Evolutionary conservation across 2,329 filamentous ascomycete genomes (phyloP), one percentile per base, ranked within the genome.

Genomic region (Hypoxylon sp.): DNA sequence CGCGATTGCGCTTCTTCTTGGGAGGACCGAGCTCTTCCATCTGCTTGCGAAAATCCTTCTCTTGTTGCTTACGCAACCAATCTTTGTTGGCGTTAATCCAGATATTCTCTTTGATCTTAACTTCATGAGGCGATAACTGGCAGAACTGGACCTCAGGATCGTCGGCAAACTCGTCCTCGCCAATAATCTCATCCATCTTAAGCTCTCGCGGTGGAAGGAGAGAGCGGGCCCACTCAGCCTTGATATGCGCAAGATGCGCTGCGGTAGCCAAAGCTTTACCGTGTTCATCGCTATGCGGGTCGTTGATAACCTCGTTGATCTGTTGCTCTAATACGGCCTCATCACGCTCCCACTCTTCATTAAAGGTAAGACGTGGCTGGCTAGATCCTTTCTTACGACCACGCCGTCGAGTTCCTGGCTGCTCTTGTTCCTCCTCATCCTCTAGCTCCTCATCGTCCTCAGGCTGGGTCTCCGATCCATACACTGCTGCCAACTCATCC

Each of bases 51-150:
- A 97, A 91, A 6, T 92, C 86, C 79, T 96, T 97, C 67, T 92
- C 90, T 77, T 98, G 94, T 77, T 97, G 92, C 54, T 90, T 88
- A 7, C 95, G 92, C 42, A 99, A 85, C 88, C 95, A 99, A 73
- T 97, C 94, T 78, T 96, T 94, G 80, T 99, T 98, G 77, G 95
- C 91, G 66, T 95, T 95, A 48, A 97, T 90, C 96, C 96, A 99
- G 58, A 98, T 92, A 66, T 90, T 89, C 79, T 98, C 95, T 79
- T 98, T 98, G 77, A 94, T 89, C 35, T 88, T 88, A 1, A 91
- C 88, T 81, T 98, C 95, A 2, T 89, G 88, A 0, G 90, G 87
- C 0, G 86, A 88, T 4, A 98, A 85, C 37, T 94, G 81, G 76
- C 95, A 97, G 74, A 92, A 92, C 66, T 87, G 83, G 4, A 99